phyloP scores from a whole-genome alignment of 2,329 filamentous ascomycete species.

The Domatiomyces catenatus region DNA sequence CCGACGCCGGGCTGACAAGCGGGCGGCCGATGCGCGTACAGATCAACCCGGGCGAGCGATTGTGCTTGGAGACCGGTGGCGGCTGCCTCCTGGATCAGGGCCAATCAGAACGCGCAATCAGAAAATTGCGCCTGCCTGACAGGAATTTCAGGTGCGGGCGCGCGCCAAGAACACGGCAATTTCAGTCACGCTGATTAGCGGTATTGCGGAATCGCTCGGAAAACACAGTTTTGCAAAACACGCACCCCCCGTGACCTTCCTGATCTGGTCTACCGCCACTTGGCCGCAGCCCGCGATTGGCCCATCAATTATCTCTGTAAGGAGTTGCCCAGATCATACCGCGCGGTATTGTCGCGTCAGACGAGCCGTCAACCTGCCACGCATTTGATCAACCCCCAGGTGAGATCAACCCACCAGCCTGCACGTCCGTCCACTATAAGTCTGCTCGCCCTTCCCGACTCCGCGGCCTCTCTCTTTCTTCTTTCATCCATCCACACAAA shows the following conservation, averaged over 20 bases:
- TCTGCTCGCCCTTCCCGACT: slow-evolving; percentile 29
- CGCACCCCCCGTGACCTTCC: not conserved
- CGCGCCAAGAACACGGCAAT: not conserved
- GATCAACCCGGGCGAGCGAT: slow-evolving; percentile 37
- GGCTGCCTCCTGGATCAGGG: slow-evolving; percentile 1
- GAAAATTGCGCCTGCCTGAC: not conserved
- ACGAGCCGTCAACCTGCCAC: slow-evolving; percentile 10
- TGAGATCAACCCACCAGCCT: slow-evolving; percentile 29
- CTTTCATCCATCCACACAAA: slow-evolving; percentile 23
- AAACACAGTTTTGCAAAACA: not conserved
- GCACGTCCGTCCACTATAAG: slow-evolving; percentile 31
- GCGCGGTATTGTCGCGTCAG: not conserved
- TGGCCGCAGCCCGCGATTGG: not conserved
- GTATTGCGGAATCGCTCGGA: not conserved
- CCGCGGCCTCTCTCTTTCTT: slow-evolving; percentile 21
- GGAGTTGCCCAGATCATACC: not conserved
- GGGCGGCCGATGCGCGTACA: slow-evolving; percentile 25
- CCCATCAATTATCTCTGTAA: not conserved
- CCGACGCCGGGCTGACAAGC: slow-evolving; percentile 29
- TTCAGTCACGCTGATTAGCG: not conserved
- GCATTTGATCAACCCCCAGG: slow-evolving; percentile 29
- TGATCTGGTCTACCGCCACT: not conserved
- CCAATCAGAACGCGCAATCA: slow-evolving; percentile 13
- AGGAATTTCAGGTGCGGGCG: not conserved
- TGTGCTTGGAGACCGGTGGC: slow-evolving; percentile 22